Base-by-base conservation (phyloP, 129 eudicot species). In the Sambucus nigra region DNA sequence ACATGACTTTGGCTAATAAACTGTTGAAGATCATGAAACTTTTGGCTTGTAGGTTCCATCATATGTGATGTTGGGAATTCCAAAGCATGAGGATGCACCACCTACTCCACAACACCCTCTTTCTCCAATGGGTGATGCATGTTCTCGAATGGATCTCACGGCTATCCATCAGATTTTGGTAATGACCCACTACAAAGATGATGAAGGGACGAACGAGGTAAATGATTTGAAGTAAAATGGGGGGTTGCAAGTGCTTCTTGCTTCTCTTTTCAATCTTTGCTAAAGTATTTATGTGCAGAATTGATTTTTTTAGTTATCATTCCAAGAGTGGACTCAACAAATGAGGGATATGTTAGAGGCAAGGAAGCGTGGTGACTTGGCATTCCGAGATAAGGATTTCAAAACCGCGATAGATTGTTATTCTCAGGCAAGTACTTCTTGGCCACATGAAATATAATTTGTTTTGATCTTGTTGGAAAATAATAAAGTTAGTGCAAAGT, bases 291-390 rank as follows among this genome's bases (percentile, higher is more conserved):
- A 35, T 35, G 42, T 35, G 42, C 4, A 35, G 42, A 35, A 35
- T 35, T 35, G 42, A 35, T 35, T 35, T 29, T 29, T 29, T 35
- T 35, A 87, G 96, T 77, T 83, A 39, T 87, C 94, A 26, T 83
- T 87, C 66, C 96, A 87, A 83, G 96, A 83, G 68, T 87, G 96
- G 96, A 87, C 96, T 33, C 96, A 87, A 55, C 96, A 87, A 75
- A 87, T 87, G 94, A 83, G 85, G 79, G 94, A 83, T 72, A 87
- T 87, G 96, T 62, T 87, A 67, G 96, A 87, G 53, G 94, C 96
- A 35, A 87, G 94, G 69, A 87, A 87, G 65, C 92, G 94, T 1
- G 96, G 96, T 29, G 96, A 87, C 83, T 65, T 82, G 52, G 94
- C 96, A 59, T 87, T 87, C 56, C 85, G 96, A 32, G 96, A 87